phyloP scores from a whole-genome alignment of 192 early-diverging fungal genomes.

The Umbelopsis sp. region DNA sequence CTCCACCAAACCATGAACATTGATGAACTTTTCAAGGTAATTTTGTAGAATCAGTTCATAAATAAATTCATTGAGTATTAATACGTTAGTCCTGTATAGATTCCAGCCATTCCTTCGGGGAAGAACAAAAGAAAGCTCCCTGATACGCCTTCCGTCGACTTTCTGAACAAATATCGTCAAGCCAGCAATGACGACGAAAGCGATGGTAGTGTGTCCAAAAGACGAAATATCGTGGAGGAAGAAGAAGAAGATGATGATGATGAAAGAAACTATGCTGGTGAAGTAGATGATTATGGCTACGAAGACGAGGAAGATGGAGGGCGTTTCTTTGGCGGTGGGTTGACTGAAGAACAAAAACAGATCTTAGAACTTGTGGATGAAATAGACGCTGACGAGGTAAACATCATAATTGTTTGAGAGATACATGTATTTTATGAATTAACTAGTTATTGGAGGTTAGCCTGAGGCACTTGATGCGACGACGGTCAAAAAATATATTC shows the following conservation, averaged over 20 bases:
- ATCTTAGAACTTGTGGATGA: slow-evolving; percentile 86
- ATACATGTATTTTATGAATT: background rate
- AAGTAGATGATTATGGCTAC: slow-evolving; percentile 23
- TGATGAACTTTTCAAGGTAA: slow-evolving; percentile 43
- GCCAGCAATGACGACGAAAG: slow-evolving; percentile 16
- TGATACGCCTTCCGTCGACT: slow-evolving; percentile 40
- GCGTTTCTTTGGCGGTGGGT: slow-evolving; percentile 84
- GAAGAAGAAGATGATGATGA: slow-evolving; percentile 28
- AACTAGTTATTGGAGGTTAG: slow-evolving; percentile 1
- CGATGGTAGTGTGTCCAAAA: slow-evolving; percentile 20
- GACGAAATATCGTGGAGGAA: slow-evolving; percentile 28
- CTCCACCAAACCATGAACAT: slow-evolving; percentile 31
- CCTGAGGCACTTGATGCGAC: slow-evolving; percentile 57
- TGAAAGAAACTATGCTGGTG: slow-evolving; percentile 1
- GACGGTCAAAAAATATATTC: slow-evolving; percentile 73
- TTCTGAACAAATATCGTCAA: slow-evolving; percentile 45
- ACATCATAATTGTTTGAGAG: background rate
- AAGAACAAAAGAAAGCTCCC: slow-evolving; percentile 55
- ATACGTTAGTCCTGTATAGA: slow-evolving; percentile 14
- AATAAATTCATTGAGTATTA: background rate
- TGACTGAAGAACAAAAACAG: slow-evolving; percentile 73
- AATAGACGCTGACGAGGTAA: slow-evolving; percentile 71
- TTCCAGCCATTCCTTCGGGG: slow-evolving; percentile 45
- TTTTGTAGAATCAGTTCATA: background rate
- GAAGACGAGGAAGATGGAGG: slow-evolving; percentile 76